phyloP scores from a whole-genome alignment of 306 rosid species.

The Bauhinia variegata region DNA sequence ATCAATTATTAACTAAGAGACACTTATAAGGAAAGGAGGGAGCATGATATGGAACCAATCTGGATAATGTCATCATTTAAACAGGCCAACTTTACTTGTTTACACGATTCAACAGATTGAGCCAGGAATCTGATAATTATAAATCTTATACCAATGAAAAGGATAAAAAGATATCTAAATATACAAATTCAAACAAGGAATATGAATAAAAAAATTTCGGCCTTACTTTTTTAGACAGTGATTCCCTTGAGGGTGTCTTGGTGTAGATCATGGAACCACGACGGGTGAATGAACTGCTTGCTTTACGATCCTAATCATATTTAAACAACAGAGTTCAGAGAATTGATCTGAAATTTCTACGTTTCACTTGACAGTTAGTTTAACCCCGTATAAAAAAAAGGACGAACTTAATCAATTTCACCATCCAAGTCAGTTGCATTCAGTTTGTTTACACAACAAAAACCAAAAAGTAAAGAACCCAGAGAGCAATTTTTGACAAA shows the following conservation, averaged over 20 bases:
- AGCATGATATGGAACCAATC: not conserved
- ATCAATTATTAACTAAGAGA: not conserved
- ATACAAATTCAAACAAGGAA: slow-evolving; percentile 31
- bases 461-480: not conserved
- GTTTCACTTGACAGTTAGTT: not conserved
- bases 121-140: not conserved
- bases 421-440: slow-evolving; percentile 1
- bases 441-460: not conserved
- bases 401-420: not conserved
- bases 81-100: slow-evolving; percentile 4
- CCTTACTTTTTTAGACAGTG: slow-evolving; percentile 65
- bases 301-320: slow-evolving; percentile 76
- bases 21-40: not conserved
- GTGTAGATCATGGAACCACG: slow-evolving; percentile 89
- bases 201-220: not conserved
- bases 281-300: slow-evolving; percentile 81
- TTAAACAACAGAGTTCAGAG: slow-evolving; percentile 19
- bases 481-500: not conserved
- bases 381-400: not conserved
- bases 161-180: not conserved
- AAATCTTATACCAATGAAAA: not conserved
- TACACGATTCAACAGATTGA: not conserved
- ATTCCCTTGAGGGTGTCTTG: slow-evolving; percentile 87
- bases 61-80: not conserved
- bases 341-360: not conserved